Evolutionary conservation across 2,329 filamentous ascomycete genomes (phyloP).

Genomic region (Neonectria punicea): DNA sequence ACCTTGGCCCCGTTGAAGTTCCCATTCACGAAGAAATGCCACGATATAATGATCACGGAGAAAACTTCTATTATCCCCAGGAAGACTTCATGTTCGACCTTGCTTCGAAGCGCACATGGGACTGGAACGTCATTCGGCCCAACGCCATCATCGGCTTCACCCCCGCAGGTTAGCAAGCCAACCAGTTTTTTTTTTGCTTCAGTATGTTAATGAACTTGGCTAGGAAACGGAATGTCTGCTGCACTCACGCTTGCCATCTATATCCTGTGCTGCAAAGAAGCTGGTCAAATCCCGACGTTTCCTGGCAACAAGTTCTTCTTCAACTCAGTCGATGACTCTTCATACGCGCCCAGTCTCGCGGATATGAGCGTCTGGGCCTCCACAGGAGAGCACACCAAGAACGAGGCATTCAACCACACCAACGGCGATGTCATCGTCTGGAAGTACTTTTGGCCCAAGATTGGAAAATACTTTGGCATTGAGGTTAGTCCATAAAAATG

Average conservation of each 20-base stretch:
- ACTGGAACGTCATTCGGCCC: constrained; percentile 32
- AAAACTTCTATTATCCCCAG: constrained; percentile 33
- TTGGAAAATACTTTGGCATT: constrained; percentile 18
- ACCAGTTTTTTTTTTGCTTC: not conserved
- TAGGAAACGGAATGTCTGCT: constrained; percentile 34
- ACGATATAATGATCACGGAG: constrained; percentile 29
- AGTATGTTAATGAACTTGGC: not conserved
- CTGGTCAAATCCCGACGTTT: constrained; percentile 23
- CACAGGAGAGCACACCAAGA: constrained; percentile 20
- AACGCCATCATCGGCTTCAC: constrained; percentile 34
- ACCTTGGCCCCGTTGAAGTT: constrained; percentile 30
- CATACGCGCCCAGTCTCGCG: constrained; percentile 29
- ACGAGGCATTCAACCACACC: constrained; percentile 30
- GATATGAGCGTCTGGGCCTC: constrained; percentile 28
- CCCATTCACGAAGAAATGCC: constrained; percentile 30
- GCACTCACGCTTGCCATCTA: constrained; percentile 31
- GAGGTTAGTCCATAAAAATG: constrained; percentile 8
- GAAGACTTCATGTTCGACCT: constrained; percentile 31
- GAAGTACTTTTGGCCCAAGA: constrained; percentile 27
- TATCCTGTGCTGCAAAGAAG: constrained; percentile 27
- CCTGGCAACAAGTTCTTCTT: constrained; percentile 33
- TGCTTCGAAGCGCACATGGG: constrained; percentile 26
- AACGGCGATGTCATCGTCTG: constrained; percentile 29
- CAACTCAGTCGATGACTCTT: constrained; percentile 25
- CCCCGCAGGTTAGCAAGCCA: constrained; percentile 18